These are phyloP conservation scores for Tuber borchii DNA, from an alignment of 495 filamentous ascomycete genomes.

Conservation along the genomic window DNA sequence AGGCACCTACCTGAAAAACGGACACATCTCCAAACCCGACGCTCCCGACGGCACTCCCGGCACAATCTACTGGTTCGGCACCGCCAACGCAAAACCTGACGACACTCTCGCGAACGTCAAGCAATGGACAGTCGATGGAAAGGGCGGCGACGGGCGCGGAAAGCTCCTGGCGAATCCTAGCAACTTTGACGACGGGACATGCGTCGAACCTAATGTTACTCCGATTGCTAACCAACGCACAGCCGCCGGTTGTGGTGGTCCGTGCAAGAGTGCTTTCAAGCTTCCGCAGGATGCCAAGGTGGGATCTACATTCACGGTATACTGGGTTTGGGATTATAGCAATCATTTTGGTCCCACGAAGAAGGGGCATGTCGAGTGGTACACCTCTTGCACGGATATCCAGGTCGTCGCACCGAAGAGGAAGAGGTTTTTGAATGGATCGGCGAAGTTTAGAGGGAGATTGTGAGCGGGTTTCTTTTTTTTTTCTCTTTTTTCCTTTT, in stretches of 20 bases:
- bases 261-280: slow-evolving; percentile 32
- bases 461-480: not conserved
- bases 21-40: slow-evolving; percentile 30
- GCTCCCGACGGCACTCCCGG: slow-evolving; percentile 14
- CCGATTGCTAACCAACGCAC: slow-evolving; percentile 8
- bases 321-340: slow-evolving; percentile 40
- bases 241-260: slow-evolving; percentile 13
- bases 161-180: slow-evolving; percentile 15
- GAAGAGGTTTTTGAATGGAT: slow-evolving; percentile 6
- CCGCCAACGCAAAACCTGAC: slow-evolving; percentile 11
- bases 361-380: slow-evolving; percentile 27
- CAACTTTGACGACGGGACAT: slow-evolving; percentile 35
- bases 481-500: not conserved
- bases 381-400: slow-evolving; percentile 40
- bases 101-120: slow-evolving; percentile 23
- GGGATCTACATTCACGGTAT: slow-evolving; percentile 30
- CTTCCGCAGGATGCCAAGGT: slow-evolving; percentile 25
- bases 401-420: slow-evolving; percentile 20
- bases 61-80: slow-evolving; percentile 36
- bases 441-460: not conserved
- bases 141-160: slow-evolving; percentile 22
- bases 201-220: slow-evolving; percentile 20
- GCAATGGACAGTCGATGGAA: slow-evolving; percentile 26
- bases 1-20: slow-evolving; percentile 38
- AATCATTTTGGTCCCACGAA: slow-evolving; percentile 23